Evolutionary conservation across 768 basidiomycete species (phyloP), one percentile per base, ranked within the genome.

Genomic region (Dioszegia aurantiaca): DNA sequence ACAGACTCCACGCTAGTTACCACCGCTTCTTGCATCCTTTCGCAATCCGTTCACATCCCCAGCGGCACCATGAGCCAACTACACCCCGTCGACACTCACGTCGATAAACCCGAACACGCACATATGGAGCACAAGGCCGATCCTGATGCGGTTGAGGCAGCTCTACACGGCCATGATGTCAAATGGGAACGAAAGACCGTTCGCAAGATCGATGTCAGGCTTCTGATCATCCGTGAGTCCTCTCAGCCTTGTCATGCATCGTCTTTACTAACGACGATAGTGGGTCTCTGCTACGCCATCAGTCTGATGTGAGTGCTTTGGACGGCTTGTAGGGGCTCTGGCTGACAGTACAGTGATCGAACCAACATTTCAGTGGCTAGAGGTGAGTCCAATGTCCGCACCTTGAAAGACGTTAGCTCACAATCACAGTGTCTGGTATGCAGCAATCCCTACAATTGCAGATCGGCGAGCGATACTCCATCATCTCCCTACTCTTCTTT

Each of bases 401-500:
- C 40, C 12, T n/a, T n/a, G n/a, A n/a, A 24, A 28, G 21, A 19
- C 30, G 27, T 31, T 14, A 17, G 33, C 47, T 24, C 16, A 77
- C 74, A 27, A 48, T 59, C 14, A 14, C 33, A 61, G 72, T 69
- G n/a, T 67, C 68, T 44, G 72, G 78, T 17, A 75, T 69, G 56
- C 65, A 47, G 5, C 54, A 45, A 26, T 61, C 57, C 4, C 63
- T 74, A 2, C 4, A 69, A 14, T 51, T 72, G 39, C 53, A 33
- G 12, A 45, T 69, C 16, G 70, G 68, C 27, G 64, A 76, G 42
- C 70, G 74, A 47, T 73, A 75, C 59, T 66, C 68, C 31, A 61
- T 75, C 49, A 61, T 68, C 42, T 63, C 68, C 8, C 59, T 75
- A 11, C 60, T 74, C 16, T 76, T 76, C 66, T 76, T 76, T 55